Conservation (phyloP, 140 eudicot genomes). For the Oenanthe javanica region DNA sequence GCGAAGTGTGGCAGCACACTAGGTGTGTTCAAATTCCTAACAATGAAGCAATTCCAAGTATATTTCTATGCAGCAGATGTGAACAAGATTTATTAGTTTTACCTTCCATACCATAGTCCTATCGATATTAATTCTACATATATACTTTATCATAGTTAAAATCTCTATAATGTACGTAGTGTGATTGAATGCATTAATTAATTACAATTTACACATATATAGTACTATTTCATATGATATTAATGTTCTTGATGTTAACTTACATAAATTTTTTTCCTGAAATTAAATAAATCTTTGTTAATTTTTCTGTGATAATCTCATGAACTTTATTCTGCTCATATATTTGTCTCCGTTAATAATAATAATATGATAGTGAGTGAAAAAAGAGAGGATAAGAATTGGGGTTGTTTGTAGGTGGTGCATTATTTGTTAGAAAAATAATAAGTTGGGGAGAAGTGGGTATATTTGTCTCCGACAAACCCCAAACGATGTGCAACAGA, state of each 20-base stretch:
- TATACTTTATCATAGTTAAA: neutral
- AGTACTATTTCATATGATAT: too few species aligned
- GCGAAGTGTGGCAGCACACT: constrained; percentile 93
- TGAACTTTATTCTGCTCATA: too few species aligned
- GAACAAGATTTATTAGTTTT: constrained; percentile 68
- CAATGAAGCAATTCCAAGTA: constrained; percentile 56
- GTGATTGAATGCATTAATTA: neutral
- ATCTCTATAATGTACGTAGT: neutral
- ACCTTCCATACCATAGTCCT: constrained; percentile 50
- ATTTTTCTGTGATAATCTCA: too few species aligned
- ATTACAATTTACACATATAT: too few species aligned
- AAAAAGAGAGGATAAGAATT: neutral
- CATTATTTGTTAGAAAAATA: neutral
- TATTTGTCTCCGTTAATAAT: too few species aligned
- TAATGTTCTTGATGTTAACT: too few species aligned
- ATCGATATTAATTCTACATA: neutral
- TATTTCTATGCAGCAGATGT: constrained; percentile 71
- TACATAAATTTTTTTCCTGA: too few species aligned
- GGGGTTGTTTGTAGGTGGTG: neutral
- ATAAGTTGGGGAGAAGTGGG: neutral
- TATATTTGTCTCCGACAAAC: constrained; percentile 13
- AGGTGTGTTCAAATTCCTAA: constrained; percentile 72
- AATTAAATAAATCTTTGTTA: too few species aligned
- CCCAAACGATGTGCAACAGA: neutral
- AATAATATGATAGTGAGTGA: neutral